phyloP scores from a whole-genome alignment of 768 basidiomycete genomes.

The Boletus bicolor region DNA sequence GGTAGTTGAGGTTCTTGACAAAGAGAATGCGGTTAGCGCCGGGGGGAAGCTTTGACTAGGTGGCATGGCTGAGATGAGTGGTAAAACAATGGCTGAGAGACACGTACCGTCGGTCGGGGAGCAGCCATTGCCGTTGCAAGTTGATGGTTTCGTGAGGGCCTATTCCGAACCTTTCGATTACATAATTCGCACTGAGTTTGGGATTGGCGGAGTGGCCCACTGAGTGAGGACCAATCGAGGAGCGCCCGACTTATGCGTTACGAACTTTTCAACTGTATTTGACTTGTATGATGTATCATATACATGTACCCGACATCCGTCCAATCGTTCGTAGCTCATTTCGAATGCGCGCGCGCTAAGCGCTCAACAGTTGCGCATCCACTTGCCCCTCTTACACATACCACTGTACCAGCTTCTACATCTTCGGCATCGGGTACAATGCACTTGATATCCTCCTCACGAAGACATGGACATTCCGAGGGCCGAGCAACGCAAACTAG shows the following conservation, averaged over 20 bases:
- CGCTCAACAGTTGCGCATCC: slow-evolving; percentile 64
- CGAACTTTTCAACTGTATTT: not conserved
- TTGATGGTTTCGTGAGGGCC: slow-evolving; percentile 5
- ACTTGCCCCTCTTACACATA: slow-evolving; percentile 65
- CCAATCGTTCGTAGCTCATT: slow-evolving; percentile 4
- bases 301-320: not conserved
- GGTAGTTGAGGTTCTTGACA: slow-evolving; percentile 91
- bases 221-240: too few species aligned
- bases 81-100: not conserved
- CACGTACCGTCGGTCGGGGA: slow-evolving; percentile 61
- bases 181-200: slow-evolving; percentile 12
- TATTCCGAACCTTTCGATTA: slow-evolving; percentile 6
- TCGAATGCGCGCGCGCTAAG: slow-evolving; percentile 28
- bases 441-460: slow-evolving; percentile 74
- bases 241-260: too few species aligned
- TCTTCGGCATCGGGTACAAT: slow-evolving; percentile 59
- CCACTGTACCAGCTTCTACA: slow-evolving; percentile 52
- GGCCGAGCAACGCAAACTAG: slow-evolving; percentile 55
- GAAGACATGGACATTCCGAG: slow-evolving; percentile 75
- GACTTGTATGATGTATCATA: not conserved
- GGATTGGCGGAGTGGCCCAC: not conserved
- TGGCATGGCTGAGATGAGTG: not conserved
- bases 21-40: slow-evolving; percentile 91
- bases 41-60: slow-evolving; percentile 81
- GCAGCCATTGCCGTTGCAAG: slow-evolving; percentile 50